These are phyloP conservation scores for Dioszegia crocea DNA, from an alignment of 768 basidiomycete genomes.

Conservation along the genomic window DNA sequence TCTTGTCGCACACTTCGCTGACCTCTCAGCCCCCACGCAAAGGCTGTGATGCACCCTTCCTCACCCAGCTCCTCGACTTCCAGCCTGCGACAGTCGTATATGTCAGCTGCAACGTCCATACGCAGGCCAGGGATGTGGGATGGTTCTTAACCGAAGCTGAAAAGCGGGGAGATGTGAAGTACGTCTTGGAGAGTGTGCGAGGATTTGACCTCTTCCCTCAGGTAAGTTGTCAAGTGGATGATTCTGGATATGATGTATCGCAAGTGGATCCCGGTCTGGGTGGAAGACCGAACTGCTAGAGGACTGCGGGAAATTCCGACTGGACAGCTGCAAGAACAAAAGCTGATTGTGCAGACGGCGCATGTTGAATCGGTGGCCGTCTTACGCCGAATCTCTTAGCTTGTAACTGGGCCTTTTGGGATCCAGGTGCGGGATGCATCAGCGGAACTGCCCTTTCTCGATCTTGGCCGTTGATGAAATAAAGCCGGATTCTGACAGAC, in stretches of 20 bases:
- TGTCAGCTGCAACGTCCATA: conserved; percentile 93
- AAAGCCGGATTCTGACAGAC: too few species aligned
- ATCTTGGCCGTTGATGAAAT: too few species aligned
- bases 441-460: too few species aligned
- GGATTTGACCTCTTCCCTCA: conserved; percentile 96
- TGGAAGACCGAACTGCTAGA: too few species aligned
- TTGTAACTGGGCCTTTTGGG: too few species aligned
- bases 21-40: conserved; percentile 83
- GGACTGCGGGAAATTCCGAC: too few species aligned
- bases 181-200: conserved; percentile 73
- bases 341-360: conserved; percentile 56
- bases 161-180: conserved; percentile 53
- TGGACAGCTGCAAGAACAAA: too few species aligned
- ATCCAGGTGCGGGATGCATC: too few species aligned
- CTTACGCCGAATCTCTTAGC: neutral
- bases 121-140: conserved; percentile 70
- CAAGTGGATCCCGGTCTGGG: too few species aligned
- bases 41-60: conserved; percentile 72
- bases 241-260: too few species aligned
- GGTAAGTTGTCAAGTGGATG: conserved; percentile 23
- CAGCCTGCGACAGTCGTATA: conserved; percentile 70
- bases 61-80: conserved; percentile 72
- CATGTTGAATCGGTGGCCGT: conserved; percentile 58
- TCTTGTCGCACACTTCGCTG: too few species aligned
- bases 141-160: conserved; percentile 59